Percentiles rank a stretch among this genome's conserved stretches.
These are phyloP conservation scores for Tillandsia leiboldiana DNA, from an alignment of 176 grass and related monocot genomes.

Conservation along the genomic window DNA sequence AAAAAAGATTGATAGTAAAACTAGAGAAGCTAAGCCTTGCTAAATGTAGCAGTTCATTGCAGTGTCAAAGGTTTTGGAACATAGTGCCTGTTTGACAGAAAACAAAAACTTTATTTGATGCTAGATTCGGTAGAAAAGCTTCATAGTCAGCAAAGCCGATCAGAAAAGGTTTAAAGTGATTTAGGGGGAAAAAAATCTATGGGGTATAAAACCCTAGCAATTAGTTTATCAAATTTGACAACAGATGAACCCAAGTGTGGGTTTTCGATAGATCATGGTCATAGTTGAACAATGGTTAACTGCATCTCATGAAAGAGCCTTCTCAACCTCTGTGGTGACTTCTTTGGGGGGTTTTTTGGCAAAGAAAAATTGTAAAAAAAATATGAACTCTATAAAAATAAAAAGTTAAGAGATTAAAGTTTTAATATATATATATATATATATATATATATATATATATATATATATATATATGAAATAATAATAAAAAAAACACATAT, in stretches of 20 bases:
- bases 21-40: not conserved
- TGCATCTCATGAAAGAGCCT: constrained; percentile 47
- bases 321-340: constrained; percentile 62
- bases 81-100: not conserved
- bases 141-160: constrained; percentile 20
- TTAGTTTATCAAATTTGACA: constrained; percentile 24
- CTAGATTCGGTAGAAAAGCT: constrained; percentile 13
- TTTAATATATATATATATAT: too few relatives aligned
- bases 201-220: constrained; percentile 18
- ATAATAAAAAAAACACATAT: too few relatives aligned
- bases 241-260: constrained; percentile 18
- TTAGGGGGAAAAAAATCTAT: constrained; percentile 17
- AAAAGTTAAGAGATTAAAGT: too few relatives aligned
- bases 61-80: constrained; percentile 20
- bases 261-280: constrained; percentile 19
- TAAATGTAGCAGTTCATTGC: constrained; percentile 2
- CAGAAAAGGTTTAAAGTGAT: constrained; percentile 4
- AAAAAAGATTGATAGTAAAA: not conserved
- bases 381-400: too few relatives aligned
- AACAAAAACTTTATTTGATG: constrained; percentile 44
- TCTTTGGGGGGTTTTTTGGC: constrained; percentile 77
- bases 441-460: too few relatives aligned
- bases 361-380: too few relatives aligned
- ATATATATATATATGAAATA: too few relatives aligned
- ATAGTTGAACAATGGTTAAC: constrained; percentile 13